These are phyloP conservation scores for Fraxinus platypoda DNA, from an alignment of 305 asterid genomes.

Conservation along the genomic window DNA sequence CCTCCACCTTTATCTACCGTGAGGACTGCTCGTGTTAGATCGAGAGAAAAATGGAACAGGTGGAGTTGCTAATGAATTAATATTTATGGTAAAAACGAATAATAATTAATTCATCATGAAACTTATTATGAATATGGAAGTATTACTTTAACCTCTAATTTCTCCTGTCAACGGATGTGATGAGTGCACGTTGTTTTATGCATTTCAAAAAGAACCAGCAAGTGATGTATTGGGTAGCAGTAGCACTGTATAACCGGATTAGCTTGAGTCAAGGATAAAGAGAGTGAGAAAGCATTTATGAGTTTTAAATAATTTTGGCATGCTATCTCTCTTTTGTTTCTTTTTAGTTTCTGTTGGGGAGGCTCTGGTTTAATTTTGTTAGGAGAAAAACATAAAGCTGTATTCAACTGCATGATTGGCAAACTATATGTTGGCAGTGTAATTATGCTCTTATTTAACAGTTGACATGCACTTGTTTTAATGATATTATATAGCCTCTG, in stretches of 20 bases:
- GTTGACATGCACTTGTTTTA: background rate
- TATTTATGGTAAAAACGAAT: background rate
- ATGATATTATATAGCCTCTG: background rate
- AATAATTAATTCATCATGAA: background rate
- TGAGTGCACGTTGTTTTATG: background rate
- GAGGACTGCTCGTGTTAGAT: background rate
- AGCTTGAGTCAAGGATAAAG: background rate
- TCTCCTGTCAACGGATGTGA: background rate
- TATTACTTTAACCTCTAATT: background rate
- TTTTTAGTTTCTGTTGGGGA: background rate
- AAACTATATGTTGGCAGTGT: background rate
- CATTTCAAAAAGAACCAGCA: background rate
- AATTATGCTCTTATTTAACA: background rate
- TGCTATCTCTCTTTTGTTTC: background rate
- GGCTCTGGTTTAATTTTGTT: background rate
- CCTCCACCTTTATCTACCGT: background rate
- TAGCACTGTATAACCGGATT: background rate
- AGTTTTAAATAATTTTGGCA: background rate
- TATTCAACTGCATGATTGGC: background rate
- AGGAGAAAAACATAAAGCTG: background rate
- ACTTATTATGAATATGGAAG: background rate
- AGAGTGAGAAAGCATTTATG: background rate
- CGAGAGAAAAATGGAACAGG: background rate
- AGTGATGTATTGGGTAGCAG: background rate
- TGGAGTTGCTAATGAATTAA: background rate